Evolutionary conservation across 2,329 filamentous ascomycete genomes (phyloP), one percentile per base, ranked within the genome.

Genomic region (Leptographium galeiforme): DNA sequence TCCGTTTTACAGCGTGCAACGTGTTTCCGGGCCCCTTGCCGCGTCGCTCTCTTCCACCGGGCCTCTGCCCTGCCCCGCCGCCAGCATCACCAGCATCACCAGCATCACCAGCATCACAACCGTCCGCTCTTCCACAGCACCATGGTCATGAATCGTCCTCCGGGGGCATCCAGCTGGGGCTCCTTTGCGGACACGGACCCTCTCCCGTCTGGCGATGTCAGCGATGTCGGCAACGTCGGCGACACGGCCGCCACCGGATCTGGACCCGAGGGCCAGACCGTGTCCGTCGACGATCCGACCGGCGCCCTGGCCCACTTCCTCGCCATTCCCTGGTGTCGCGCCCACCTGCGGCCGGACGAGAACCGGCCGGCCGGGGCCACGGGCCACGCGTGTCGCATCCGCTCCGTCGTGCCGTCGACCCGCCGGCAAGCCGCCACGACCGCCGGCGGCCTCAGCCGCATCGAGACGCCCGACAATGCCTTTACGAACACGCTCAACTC

Each of bases 401-500:
- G 68, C 33, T 63, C 68, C n/a, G 63, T 63, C 18, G 64, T 67
- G 10, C 68, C 68, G 8, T 64, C 62, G 25, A 67, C 52, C 10
- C 56, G 12, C 5, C 36, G 16, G 34, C 49, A 6, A 8, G 8
- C 25, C 14, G 32, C n/a, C 25, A 41, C 18, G 47, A 53, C 47
- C 51, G 51, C 44, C 45, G 45, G 25, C 38, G 38, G 34, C 36
- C n/a, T 32, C 10, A 56, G 47, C 54, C 45, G 33, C 40, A 38
- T 36, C 30, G 16, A 34, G 13, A 44, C 45, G 14, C 36, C 51
- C 12, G 54, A 57, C 55, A 57, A 55, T 19, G 48, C 51, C 1
- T 57, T 78, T 60, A 71, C 74, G 4, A 67, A 71, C 40, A 79
- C 77, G 0, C 67, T 84, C 48, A 71, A 74, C 51, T 72, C 74